Evolutionary conservation across 495 filamentous ascomycete species (phyloP).

Genomic region (Jackrogersella minutella): DNA sequence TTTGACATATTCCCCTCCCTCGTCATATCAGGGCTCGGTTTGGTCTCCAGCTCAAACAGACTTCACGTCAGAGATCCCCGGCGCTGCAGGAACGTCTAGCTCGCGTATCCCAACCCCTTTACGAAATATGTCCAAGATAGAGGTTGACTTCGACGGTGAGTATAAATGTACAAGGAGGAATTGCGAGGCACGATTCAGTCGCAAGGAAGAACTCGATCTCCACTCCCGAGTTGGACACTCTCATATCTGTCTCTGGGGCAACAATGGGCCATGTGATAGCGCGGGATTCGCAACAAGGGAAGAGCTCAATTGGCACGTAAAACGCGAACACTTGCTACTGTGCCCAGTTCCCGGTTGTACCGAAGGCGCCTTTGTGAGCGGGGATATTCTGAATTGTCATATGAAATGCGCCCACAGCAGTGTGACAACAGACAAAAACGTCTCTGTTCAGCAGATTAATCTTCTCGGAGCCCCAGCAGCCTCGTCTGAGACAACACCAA

Average conservation of each 20-base stretch:
- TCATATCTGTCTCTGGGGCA: conserved; percentile 42
- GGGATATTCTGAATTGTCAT: conserved; percentile 38
- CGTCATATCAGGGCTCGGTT: conserved; percentile 31
- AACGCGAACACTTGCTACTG: conserved; percentile 42
- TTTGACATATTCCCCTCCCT: conserved; percentile 13
- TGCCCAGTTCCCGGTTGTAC: conserved; percentile 41
- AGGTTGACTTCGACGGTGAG: not conserved
- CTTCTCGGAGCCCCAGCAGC: conserved; percentile 3
- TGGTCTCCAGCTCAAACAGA: conserved; percentile 37
- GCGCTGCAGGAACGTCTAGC: conserved; percentile 3
- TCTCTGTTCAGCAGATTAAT: conserved; percentile 1
- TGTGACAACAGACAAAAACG: not conserved
- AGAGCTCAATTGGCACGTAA: conserved; percentile 46
- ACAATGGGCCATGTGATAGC: conserved; percentile 27
- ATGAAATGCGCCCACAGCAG: conserved; percentile 30
- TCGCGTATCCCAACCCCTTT: conserved; percentile 38
- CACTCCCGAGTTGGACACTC: conserved; percentile 1
- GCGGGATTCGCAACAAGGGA: conserved; percentile 36
- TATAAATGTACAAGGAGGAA: not conserved
- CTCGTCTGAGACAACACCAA: not conserved
- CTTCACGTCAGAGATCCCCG: conserved; percentile 14
- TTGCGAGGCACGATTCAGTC: not conserved
- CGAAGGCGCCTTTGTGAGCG: conserved; percentile 29
- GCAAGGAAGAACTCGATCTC: conserved; percentile 13
- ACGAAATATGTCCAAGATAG: conserved; percentile 15